Evolutionary conservation across 345 rosid genomes (phyloP).

Genomic region (Adansonia digitata): DNA sequence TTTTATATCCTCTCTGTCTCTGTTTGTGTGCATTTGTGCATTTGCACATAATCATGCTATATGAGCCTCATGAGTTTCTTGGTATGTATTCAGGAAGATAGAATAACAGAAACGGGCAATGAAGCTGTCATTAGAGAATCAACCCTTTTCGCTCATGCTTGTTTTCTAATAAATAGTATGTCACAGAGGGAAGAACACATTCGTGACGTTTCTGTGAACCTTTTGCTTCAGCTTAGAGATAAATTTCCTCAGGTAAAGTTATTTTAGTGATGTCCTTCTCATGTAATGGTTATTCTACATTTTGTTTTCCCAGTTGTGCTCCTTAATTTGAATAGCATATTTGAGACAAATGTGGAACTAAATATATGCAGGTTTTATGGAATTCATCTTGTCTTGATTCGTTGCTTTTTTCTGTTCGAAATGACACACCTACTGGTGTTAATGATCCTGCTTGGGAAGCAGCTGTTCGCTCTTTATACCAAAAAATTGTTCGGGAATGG

Average conservation of each 20-base stretch:
- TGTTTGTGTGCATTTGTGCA: slow-evolving; percentile 6
- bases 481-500: slow-evolving; percentile 86
- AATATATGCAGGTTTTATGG: slow-evolving; percentile 81
- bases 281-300: background rate
- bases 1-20: slow-evolving; percentile 3
- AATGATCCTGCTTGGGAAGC: slow-evolving; percentile 87
- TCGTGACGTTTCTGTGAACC: slow-evolving; percentile 75
- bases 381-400: slow-evolving; percentile 90
- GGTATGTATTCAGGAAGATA: slow-evolving; percentile 74
- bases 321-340: slow-evolving; percentile 12
- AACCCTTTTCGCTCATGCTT: slow-evolving; percentile 73
- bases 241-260: slow-evolving; percentile 85
- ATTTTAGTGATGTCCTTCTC: slow-evolving; percentile 5
- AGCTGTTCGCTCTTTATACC: slow-evolving; percentile 81
- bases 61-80: slow-evolving; percentile 19
- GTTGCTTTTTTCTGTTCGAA: slow-evolving; percentile 71
- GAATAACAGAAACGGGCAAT: slow-evolving; percentile 68
- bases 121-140: slow-evolving; percentile 79
- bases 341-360: slow-evolving; percentile 13
- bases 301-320: slow-evolving; percentile 1
- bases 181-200: slow-evolving; percentile 94
- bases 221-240: slow-evolving; percentile 89
- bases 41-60: background rate
- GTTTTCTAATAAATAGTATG: slow-evolving; percentile 92
- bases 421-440: slow-evolving; percentile 58